phyloP scores from a whole-genome alignment of 2,329 filamentous ascomycete species.

The Chlorencoelia australis region DNA sequence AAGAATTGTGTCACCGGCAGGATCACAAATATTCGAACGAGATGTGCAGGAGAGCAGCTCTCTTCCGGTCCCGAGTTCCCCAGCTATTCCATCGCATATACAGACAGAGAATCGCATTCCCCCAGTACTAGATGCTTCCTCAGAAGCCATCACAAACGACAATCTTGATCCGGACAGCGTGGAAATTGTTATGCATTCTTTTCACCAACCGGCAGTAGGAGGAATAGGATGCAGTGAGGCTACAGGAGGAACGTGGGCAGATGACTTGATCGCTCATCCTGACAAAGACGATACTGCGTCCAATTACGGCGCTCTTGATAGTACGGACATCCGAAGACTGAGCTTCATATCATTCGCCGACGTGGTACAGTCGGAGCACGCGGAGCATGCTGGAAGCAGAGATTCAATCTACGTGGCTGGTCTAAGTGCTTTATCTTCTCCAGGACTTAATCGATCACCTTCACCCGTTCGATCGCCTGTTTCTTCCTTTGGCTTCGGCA shows the following conservation, averaged over 20 bases:
- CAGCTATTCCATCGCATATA: slow-evolving; percentile 87
- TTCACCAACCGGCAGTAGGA: slow-evolving; percentile 68
- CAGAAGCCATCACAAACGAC: slow-evolving; percentile 80
- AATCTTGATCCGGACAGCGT: slow-evolving; percentile 79
- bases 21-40: slow-evolving; percentile 81
- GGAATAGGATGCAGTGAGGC: slow-evolving; percentile 34
- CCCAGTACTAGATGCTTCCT: slow-evolving; percentile 81
- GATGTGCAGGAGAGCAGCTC: slow-evolving; percentile 78
- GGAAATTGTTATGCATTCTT: slow-evolving; percentile 81
- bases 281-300: slow-evolving; percentile 54
- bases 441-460: slow-evolving; percentile 54
- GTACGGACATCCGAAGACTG: slow-evolving; percentile 67
- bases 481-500: slow-evolving; percentile 58
- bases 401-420: slow-evolving; percentile 63
- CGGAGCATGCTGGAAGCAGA: slow-evolving; percentile 48
- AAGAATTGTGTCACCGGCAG: slow-evolving; percentile 66
- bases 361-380: slow-evolving; percentile 79
- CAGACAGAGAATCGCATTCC: slow-evolving; percentile 92
- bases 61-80: slow-evolving; percentile 58
- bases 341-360: slow-evolving; percentile 97
- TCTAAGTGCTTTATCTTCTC: slow-evolving; percentile 48
- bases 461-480: slow-evolving; percentile 73
- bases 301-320: slow-evolving; percentile 70
- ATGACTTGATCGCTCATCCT: slow-evolving; percentile 40
- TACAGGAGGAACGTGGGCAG: slow-evolving; percentile 25